Evolutionary conservation across 208 protist genomes (phyloP), one percentile per base, ranked within the genome.

Genomic region (Crithidia brevicula): DNA sequence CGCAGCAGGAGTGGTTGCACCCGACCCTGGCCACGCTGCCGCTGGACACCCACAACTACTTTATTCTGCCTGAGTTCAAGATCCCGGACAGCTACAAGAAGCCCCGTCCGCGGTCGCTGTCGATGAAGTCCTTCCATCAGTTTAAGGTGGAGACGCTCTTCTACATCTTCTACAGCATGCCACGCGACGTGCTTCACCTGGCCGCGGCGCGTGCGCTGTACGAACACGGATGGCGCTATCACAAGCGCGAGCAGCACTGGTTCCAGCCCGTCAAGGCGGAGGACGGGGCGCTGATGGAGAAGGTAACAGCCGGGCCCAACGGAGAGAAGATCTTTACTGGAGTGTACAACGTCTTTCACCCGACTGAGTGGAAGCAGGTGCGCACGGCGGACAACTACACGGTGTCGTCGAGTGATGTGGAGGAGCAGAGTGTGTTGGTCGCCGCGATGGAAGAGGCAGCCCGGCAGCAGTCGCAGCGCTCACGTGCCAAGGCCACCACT

Each of bases 131-230:
- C 33, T 95, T 98, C 56, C 74, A 85, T 10, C 86, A 94, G 66
- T 98, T 97, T 71, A 94, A 96, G 60, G 80, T 98, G 28, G 95
- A 98, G 20, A 99, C 97, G 16, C 86, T 99, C 18, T 98, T 99
- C 53, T 99, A 99, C 77, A 98, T 99, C 58, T 99, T 99, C 74
- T 99, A 99, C 77, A 91, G 89, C 54, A 99, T 99, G 98, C 98
- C 98, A 20, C 75, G 97, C 8, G 98, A 99, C 70, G 87, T 98
- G 38, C 82, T 99, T 23, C 98, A 99, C 75, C 63, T 98, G 5
- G 91, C 91, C 31, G 97, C 96, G 4, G 97, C 97, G 9, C 74
- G 82, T 0, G 96, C 98, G 28, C 70, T 99, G 31, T 92, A 94
- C 73, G 92, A 96, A 46, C 82, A 95, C 4, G 81, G 92, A 28